Percentiles rank a stretch among this genome's conserved stretches.
These are phyloP conservation scores for Teratosphaeria epicoccoides DNA, from an alignment of 2,329 filamentous ascomycete genomes.

Conservation along the genomic window DNA sequence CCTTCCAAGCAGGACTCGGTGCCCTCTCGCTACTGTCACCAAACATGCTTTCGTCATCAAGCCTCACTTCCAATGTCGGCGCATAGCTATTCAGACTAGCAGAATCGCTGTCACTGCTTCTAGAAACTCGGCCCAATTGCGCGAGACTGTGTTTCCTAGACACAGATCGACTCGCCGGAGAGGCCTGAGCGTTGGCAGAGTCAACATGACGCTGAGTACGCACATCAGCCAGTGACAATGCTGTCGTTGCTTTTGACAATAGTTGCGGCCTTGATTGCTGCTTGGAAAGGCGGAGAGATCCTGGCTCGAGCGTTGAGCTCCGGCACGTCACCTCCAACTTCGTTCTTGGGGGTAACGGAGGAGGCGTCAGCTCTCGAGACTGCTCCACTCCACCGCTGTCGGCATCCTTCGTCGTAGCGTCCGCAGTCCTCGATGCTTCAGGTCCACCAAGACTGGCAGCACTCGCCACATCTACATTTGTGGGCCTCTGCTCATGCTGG, in stretches of 20 bases:
- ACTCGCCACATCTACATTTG: background rate
- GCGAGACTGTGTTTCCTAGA: slow-evolving; percentile 31
- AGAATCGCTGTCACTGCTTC: slow-evolving; percentile 45
- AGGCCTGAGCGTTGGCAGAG: slow-evolving; percentile 13
- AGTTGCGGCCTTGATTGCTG: slow-evolving; percentile 31
- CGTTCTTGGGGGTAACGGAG: slow-evolving; percentile 28
- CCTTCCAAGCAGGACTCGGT: slow-evolving; percentile 57
- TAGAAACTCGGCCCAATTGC: slow-evolving; percentile 32
- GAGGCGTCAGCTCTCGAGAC: slow-evolving; percentile 26
- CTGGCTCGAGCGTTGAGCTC: slow-evolving; percentile 11
- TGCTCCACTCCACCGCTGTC: slow-evolving; percentile 2
- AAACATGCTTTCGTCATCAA: slow-evolving; percentile 73
- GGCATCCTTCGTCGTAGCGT: background rate
- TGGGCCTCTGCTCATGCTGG: background rate
- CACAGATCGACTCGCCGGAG: slow-evolving; percentile 22
- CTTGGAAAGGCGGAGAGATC: slow-evolving; percentile 25
- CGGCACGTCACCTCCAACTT: background rate
- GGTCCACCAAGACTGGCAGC: background rate
- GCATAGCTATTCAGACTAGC: slow-evolving; percentile 58
- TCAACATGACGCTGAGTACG: slow-evolving; percentile 66
- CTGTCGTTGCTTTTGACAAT: slow-evolving; percentile 65
- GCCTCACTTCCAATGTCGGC: slow-evolving; percentile 50
- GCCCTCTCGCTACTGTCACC: slow-evolving; percentile 56
- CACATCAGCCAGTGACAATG: slow-evolving; percentile 69
- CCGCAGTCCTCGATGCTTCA: background rate